A percentile compares a stretch with the other conserved stretches of the same genome.
Evolutionary conservation across 331 rosid genomes (phyloP).

Genomic region (Dryas integrifolia): DNA sequence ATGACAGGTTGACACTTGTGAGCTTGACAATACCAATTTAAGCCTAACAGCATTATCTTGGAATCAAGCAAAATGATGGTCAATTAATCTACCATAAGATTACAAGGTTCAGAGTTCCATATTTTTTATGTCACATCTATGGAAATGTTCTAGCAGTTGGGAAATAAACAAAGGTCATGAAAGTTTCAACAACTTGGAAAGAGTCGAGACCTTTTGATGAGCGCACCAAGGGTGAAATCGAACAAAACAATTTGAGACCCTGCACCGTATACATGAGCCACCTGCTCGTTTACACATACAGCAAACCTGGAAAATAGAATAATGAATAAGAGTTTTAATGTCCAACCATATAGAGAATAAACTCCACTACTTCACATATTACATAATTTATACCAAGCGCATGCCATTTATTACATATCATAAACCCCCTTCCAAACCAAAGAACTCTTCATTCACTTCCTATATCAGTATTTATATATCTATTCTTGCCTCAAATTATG

Average conservation of each 20-base stretch:
- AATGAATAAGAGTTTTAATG: neutral
- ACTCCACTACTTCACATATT: neutral
- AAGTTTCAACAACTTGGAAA: neutral
- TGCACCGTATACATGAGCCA: slow-evolving; percentile 61
- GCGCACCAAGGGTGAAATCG: slow-evolving; percentile 80
- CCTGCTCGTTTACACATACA: slow-evolving; percentile 55
- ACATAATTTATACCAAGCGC: neutral
- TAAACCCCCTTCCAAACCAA: neutral
- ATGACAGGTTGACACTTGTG: too few relatives aligned
- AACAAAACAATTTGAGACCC: slow-evolving; percentile 48
- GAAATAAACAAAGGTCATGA: neutral
- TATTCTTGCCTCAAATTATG: slow-evolving; percentile 1
- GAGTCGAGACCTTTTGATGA: slow-evolving; percentile 53
- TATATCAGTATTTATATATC: slow-evolving; percentile 8
- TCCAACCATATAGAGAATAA: neutral
- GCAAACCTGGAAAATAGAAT: slow-evolving; percentile 44
- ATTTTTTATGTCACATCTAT: too few relatives aligned
- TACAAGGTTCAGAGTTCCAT: too few relatives aligned
- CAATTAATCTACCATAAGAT: too few relatives aligned
- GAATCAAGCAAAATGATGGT: neutral
- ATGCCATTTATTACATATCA: slow-evolving; percentile 9
- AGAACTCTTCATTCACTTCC: neutral
- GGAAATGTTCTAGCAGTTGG: too few relatives aligned
- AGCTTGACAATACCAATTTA: neutral
- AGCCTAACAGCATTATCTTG: neutral